Conservation (phyloP, 192 early-diverging fungal genomes). For the Mortierella alpina region DNA sequence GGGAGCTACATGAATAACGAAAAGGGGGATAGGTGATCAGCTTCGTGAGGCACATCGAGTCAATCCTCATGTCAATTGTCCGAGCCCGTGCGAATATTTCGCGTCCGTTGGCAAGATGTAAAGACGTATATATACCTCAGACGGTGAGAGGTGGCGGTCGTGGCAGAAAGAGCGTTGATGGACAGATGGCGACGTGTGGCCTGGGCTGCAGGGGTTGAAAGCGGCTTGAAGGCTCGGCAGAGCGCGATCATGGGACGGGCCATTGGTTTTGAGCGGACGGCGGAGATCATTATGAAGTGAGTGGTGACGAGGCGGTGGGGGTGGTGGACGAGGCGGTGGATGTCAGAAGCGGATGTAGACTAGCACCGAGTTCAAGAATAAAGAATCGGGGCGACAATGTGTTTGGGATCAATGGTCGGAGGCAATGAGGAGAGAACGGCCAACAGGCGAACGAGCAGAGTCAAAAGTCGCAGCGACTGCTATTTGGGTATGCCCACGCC, state of each 20-base stretch:
- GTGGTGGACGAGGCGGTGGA: not conserved
- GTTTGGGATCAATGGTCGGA: not conserved
- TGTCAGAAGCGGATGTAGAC: too few relatives aligned
- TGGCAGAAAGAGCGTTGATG: conserved; percentile 43
- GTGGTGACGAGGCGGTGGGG: not conserved
- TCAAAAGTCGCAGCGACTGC: too few relatives aligned
- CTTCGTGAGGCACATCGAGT: not conserved
- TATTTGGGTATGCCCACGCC: too few relatives aligned
- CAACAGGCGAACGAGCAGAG: too few relatives aligned
- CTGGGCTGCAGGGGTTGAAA: conserved; percentile 27
- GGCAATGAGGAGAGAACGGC: not conserved
- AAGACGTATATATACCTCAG: conserved; percentile 22
- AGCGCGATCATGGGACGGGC: conserved; percentile 38
- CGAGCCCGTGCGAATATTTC: not conserved
- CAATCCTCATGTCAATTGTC: not conserved
- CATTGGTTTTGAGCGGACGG: conserved; percentile 52
- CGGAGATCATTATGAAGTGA: conserved; percentile 44
- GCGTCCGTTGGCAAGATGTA: not conserved
- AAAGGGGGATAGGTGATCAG: not conserved
- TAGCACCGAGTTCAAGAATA: too few relatives aligned
- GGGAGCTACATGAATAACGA: conserved; percentile 20
- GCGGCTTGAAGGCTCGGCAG: conserved; percentile 15
- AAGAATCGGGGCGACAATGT: too few relatives aligned
- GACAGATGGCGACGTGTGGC: conserved; percentile 39
- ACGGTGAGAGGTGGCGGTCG: conserved; percentile 33